Evolutionary conservation across 768 basidiomycete genomes (phyloP).

Genomic region (Pulveroboletus sp.): DNA sequence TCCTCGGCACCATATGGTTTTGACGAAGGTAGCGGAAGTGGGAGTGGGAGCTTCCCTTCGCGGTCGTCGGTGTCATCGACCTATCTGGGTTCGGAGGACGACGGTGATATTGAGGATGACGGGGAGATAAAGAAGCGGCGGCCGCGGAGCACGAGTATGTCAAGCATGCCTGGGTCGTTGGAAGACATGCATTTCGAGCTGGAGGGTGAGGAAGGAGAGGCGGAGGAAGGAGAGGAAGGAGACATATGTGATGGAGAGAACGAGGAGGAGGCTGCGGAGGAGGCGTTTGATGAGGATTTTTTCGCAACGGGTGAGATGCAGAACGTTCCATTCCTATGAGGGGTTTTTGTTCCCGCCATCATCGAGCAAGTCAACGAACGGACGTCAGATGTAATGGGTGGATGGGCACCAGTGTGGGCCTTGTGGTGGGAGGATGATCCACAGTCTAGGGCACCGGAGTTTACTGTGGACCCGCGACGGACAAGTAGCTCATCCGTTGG

Average conservation of each 20-base stretch:
- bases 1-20: slow-evolving; percentile 32
- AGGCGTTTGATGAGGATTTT: slow-evolving; percentile 77
- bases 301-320: slow-evolving; percentile 82
- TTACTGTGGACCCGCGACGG: background rate
- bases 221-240: slow-evolving; percentile 29
- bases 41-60: slow-evolving; percentile 55
- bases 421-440: background rate
- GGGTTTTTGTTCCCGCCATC: background rate
- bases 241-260: slow-evolving; percentile 40
- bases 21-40: slow-evolving; percentile 27
- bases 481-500: background rate
- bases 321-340: slow-evolving; percentile 64
- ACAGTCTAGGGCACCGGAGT: background rate
- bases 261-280: slow-evolving; percentile 64
- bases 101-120: slow-evolving; percentile 37
- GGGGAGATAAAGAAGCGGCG: slow-evolving; percentile 38
- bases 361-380: background rate
- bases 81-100: slow-evolving; percentile 50
- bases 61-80: slow-evolving; percentile 50
- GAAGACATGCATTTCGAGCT: slow-evolving; percentile 58
- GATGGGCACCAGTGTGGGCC: background rate
- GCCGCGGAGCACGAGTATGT: slow-evolving; percentile 59
- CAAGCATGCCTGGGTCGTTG: slow-evolving; percentile 86
- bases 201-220: slow-evolving; percentile 49
- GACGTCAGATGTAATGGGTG: background rate